A percentile compares a stretch with the other conserved stretches of the same genome.
Evolutionary conservation across 2,329 filamentous ascomycete genomes (phyloP).

Genomic region (Sarocladium kiliense): DNA sequence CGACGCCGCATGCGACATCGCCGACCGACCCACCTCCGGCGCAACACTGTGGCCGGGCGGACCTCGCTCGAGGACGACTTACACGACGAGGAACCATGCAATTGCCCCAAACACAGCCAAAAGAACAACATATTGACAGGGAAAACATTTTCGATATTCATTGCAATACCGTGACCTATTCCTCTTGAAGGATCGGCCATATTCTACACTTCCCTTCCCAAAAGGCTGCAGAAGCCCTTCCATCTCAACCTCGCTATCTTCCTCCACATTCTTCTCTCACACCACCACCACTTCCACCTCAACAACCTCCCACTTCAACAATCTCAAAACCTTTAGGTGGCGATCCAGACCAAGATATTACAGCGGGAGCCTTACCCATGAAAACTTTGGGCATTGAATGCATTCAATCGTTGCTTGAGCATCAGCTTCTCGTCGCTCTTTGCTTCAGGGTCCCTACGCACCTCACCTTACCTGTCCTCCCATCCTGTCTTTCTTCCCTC

Average conservation of each 20-base stretch:
- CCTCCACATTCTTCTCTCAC: not conserved
- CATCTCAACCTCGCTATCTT: not conserved
- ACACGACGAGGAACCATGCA: not conserved
- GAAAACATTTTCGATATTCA: not conserved
- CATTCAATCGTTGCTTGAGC: no score
- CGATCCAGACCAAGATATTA: not conserved
- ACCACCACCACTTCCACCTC: not conserved
- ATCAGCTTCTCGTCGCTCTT: no score
- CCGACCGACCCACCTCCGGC: slow-evolving; percentile 1
- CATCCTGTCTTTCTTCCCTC: not conserved
- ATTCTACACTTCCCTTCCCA: no score
- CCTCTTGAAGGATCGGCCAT: no score
- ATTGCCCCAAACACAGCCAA: not conserved
- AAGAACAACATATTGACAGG: not conserved
- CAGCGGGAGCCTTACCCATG: not conserved
- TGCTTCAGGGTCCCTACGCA: not conserved
- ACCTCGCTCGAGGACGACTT: not conserved
- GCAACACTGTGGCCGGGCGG: not conserved
- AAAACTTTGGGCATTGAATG: not conserved
- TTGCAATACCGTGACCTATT: not conserved
- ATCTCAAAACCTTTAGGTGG: not conserved
- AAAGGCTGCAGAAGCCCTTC: not conserved
- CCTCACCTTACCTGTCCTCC: not conserved
- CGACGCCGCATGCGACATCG: not conserved
- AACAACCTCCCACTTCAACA: not conserved